phyloP scores from a whole-genome alignment of 2,329 filamentous ascomycete species.

The Fusarium sp. region DNA sequence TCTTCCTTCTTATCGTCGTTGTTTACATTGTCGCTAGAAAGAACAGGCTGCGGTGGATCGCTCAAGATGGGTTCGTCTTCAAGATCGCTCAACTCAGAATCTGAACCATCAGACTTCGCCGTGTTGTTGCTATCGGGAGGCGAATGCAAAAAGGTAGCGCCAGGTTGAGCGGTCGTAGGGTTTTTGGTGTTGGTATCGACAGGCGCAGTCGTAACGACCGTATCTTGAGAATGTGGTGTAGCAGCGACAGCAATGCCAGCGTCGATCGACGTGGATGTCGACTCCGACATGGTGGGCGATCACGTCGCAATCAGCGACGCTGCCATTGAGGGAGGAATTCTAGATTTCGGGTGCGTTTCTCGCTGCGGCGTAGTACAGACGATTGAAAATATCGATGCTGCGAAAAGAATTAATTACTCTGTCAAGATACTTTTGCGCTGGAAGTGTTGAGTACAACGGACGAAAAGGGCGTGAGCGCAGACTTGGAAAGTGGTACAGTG shows the following conservation, averaged over 20 bases:
- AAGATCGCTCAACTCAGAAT: constrained; percentile 74
- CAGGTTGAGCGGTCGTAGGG: constrained; percentile 47
- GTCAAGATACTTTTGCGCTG: constrained; percentile 16
- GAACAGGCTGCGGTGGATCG: constrained; percentile 44
- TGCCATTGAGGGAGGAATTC: constrained; percentile 47
- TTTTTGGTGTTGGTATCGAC: constrained; percentile 46
- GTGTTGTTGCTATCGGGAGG: constrained; percentile 72
- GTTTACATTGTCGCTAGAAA: constrained; percentile 40
- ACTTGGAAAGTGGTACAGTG: constrained; percentile 33
- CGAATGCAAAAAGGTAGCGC: constrained; percentile 65
- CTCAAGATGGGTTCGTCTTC: constrained; percentile 63
- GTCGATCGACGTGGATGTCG: constrained; percentile 57
- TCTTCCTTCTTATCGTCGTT: constrained; percentile 52
- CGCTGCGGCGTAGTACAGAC: constrained; percentile 21
- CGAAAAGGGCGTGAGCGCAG: constrained; percentile 30
- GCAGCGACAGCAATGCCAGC: constrained; percentile 63
- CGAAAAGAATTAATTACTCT: background rate
- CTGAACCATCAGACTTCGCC: constrained; percentile 67
- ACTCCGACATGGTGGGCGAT: constrained; percentile 57
- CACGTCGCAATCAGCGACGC: constrained; percentile 51
- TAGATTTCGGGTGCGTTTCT: constrained; percentile 17
- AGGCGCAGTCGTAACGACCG: constrained; percentile 42
- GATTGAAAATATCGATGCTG: constrained; percentile 6
- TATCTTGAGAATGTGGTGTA: constrained; percentile 48
- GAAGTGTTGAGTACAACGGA: constrained; percentile 13